phyloP scores from a whole-genome alignment of 345 rosid genomes.

The Trapa bicornis region DNA sequence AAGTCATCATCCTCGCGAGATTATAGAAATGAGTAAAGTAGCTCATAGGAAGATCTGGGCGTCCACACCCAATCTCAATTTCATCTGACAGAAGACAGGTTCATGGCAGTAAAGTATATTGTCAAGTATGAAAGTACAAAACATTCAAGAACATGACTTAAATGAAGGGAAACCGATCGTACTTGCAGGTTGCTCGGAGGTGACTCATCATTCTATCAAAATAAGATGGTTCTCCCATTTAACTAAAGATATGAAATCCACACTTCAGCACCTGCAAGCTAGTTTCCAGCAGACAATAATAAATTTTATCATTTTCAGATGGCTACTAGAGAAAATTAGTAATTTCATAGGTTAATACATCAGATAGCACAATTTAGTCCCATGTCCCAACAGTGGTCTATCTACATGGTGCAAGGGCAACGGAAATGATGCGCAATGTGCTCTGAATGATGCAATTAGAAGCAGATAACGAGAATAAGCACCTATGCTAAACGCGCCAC shows the following conservation, averaged over 20 bases:
- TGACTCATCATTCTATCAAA: constrained; percentile 53
- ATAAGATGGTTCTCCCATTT: constrained; percentile 59
- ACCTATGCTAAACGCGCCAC: too few species aligned
- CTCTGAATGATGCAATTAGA: background rate
- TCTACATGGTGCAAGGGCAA: background rate
- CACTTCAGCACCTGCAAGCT: constrained; percentile 7
- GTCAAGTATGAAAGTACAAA: too few species aligned
- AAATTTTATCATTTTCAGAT: background rate
- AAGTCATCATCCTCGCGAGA: background rate
- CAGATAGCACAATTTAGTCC: background rate
- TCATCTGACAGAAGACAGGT: background rate
- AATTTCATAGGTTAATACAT: background rate
- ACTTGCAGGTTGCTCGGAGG: constrained; percentile 77
- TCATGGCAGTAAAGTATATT: background rate
- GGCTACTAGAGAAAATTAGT: background rate
- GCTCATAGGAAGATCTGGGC: background rate
- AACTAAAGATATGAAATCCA: background rate
- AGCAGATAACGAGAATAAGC: too few species aligned
- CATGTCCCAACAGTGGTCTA: background rate
- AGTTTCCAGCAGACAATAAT: background rate
- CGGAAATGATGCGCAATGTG: background rate
- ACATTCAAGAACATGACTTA: background rate
- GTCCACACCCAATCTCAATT: background rate
- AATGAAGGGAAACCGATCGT: constrained; percentile 7
- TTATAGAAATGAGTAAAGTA: background rate